These are phyloP conservation scores for Nidularia pulvinata DNA, from an alignment of 768 basidiomycete genomes.

Conservation along the genomic window DNA sequence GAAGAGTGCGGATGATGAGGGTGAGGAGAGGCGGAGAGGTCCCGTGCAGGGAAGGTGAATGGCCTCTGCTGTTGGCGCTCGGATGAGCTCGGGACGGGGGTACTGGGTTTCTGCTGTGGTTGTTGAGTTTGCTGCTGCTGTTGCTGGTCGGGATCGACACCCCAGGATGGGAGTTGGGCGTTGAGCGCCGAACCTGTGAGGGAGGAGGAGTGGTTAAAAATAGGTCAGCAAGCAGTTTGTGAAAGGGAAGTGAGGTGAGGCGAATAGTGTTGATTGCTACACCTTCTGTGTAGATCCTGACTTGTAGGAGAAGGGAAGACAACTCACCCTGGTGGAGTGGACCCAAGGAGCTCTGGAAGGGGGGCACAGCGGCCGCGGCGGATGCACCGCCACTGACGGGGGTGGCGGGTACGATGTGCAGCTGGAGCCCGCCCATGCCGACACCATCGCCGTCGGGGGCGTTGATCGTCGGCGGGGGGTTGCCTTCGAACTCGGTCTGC, in stretches of 20 bases:
- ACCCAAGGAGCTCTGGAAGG: slow-evolving; percentile 51
- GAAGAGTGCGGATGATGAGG: too few relatives aligned
- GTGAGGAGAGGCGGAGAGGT: not conserved
- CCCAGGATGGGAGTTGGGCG: not conserved
- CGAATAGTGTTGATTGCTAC: not conserved
- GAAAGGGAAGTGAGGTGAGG: not conserved
- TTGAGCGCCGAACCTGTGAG: not conserved
- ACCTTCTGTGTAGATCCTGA: too few relatives aligned
- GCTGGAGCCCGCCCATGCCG: slow-evolving; percentile 53
- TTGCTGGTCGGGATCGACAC: not conserved
- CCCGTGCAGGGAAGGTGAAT: not conserved
- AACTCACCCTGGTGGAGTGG: slow-evolving; percentile 53
- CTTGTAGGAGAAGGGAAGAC: not conserved
- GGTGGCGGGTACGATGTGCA: slow-evolving; percentile 84
- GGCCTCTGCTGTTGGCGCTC: not conserved
- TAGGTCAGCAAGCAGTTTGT: not conserved
- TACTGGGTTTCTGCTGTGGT: not conserved
- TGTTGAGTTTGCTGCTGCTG: not conserved
- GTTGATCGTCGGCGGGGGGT: slow-evolving; percentile 35
- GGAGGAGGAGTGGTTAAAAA: not conserved
- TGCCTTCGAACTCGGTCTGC: slow-evolving; percentile 45
- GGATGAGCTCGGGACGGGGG: not conserved
- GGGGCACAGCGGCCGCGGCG: slow-evolving; percentile 29
- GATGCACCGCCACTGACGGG: slow-evolving; percentile 67
- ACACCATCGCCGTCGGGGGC: slow-evolving; percentile 55